These are phyloP conservation scores for Chrysoporthe cubensis DNA, from an alignment of 2,329 filamentous ascomycete genomes.

Conservation along the genomic window DNA sequence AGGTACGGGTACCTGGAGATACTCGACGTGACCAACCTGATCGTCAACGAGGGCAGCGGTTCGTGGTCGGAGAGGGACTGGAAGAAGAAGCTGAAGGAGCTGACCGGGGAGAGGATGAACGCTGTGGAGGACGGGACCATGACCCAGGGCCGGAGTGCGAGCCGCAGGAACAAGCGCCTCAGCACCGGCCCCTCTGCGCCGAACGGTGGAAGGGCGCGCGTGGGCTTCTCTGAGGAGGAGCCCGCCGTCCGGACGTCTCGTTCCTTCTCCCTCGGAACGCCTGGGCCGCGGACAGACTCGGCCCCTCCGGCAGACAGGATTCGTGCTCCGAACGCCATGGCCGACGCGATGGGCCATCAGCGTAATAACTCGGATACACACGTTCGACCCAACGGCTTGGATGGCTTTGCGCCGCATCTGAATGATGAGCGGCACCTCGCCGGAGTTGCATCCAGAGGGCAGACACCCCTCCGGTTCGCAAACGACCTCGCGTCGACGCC, in stretches of 20 bases:
- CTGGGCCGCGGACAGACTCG: slow-evolving; percentile 52
- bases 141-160: slow-evolving; percentile 56
- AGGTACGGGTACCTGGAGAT: slow-evolving; percentile 91
- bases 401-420: slow-evolving; percentile 28
- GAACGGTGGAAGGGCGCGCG: slow-evolving; percentile 45
- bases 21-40: slow-evolving; percentile 79
- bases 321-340: slow-evolving; percentile 41
- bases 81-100: slow-evolving; percentile 85
- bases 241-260: slow-evolving; percentile 56
- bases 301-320: slow-evolving; percentile 50
- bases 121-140: slow-evolving; percentile 56
- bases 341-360: slow-evolving; percentile 42
- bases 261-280: slow-evolving; percentile 50
- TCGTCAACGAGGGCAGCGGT: slow-evolving; percentile 75
- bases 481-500: slow-evolving; percentile 52
- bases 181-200: slow-evolving; percentile 51
- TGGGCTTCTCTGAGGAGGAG: slow-evolving; percentile 63
- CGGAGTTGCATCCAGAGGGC: slow-evolving; percentile 35
- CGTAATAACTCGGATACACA: slow-evolving; percentile 55
- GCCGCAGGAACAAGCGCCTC: slow-evolving; percentile 60
- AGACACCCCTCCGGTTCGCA: slow-evolving; percentile 43
- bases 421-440: slow-evolving; percentile 19
- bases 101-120: slow-evolving; percentile 80
- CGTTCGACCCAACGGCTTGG: slow-evolving; percentile 36
- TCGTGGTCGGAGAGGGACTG: slow-evolving; percentile 87